A percentile compares a stretch with the other conserved stretches of the same genome.
Conservation (phyloP, 257 asterid genomes). For the Echites panduratus region DNA sequence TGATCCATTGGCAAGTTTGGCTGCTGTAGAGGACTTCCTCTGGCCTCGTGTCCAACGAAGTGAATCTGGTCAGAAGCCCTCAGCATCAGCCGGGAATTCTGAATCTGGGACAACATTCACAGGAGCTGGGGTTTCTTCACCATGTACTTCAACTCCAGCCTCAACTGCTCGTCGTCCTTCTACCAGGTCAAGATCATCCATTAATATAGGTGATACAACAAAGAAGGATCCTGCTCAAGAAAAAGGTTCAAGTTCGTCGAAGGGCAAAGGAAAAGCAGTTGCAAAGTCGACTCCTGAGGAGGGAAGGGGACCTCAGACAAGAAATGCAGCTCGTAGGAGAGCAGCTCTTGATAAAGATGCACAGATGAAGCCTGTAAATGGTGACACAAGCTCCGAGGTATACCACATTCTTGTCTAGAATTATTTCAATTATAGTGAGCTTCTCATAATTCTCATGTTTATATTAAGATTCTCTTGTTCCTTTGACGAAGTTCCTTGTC, state of each 20-base stretch:
- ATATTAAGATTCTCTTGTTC: neutral
- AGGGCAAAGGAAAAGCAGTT: conserved; percentile 93
- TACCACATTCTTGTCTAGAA: conserved; percentile 3
- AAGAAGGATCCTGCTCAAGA: conserved; percentile 58
- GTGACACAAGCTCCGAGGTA: conserved; percentile 92
- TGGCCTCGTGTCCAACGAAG: conserved; percentile 87
- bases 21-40: conserved; percentile 89
- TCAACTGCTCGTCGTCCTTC: conserved; percentile 66
- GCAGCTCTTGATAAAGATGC: conserved; percentile 80
- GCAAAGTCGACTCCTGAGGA: conserved; percentile 68
- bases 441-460: neutral
- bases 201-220: conserved; percentile 48
- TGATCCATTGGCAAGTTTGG: conserved; percentile 93
- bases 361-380: conserved; percentile 63
- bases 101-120: conserved; percentile 52
- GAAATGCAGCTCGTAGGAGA: conserved; percentile 76
- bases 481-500: neutral
- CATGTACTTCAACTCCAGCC: conserved; percentile 59
- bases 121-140: conserved; percentile 46
- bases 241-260: conserved; percentile 50
- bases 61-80: conserved; percentile 65
- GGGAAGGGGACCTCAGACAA: conserved; percentile 81
- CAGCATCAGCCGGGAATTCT: conserved; percentile 52
- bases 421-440: neutral
- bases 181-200: conserved; percentile 64